A percentile compares a stretch with the other conserved stretches of the same genome.
phyloP scores from a whole-genome alignment of 1,284 basidiomycete genomes.

The Melampsora medusae region DNA sequence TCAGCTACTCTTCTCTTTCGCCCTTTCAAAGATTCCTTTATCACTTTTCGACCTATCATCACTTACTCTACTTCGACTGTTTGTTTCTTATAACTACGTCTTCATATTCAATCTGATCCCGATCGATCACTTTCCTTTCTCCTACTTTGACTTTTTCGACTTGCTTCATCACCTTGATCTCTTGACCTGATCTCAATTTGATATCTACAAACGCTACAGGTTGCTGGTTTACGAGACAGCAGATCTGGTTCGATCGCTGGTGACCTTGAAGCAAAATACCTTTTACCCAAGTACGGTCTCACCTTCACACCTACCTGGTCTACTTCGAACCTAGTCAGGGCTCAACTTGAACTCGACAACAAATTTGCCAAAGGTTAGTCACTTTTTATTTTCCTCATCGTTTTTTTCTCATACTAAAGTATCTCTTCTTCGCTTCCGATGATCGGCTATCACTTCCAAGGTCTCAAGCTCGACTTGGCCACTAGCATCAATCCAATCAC shows the following conservation, averaged over 20 bases:
- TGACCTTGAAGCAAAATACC: slow-evolving; percentile 55
- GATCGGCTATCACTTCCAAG: slow-evolving; percentile 38
- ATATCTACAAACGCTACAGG: slow-evolving; percentile 16
- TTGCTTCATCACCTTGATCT: not conserved
- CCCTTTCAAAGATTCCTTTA: slow-evolving; percentile 72
- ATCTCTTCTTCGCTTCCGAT: not conserved
- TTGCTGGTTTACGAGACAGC: slow-evolving; percentile 52
- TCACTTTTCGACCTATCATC: slow-evolving; percentile 51
- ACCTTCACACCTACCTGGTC: slow-evolving; percentile 71
- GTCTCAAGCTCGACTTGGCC: slow-evolving; percentile 89
- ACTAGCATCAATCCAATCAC: slow-evolving; percentile 81
- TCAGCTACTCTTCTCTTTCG: slow-evolving; percentile 31
- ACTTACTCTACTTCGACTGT: slow-evolving; percentile 36
- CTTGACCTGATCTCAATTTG: slow-evolving; percentile 2
- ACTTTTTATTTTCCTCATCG: not conserved
- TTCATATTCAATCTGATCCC: not conserved
- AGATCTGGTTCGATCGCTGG: slow-evolving; percentile 54
- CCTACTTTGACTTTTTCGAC: slow-evolving; percentile 17
- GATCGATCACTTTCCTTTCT: not conserved
- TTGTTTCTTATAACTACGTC: slow-evolving; percentile 16
- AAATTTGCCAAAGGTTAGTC: slow-evolving; percentile 78
- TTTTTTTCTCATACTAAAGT: not conserved
- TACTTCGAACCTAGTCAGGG: slow-evolving; percentile 77
- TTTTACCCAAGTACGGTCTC: slow-evolving; percentile 54
- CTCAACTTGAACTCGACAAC: slow-evolving; percentile 93